These are phyloP conservation scores for Globisporangium barbulae DNA, from an alignment of 352 stramenopile species.

Conservation along the genomic window DNA sequence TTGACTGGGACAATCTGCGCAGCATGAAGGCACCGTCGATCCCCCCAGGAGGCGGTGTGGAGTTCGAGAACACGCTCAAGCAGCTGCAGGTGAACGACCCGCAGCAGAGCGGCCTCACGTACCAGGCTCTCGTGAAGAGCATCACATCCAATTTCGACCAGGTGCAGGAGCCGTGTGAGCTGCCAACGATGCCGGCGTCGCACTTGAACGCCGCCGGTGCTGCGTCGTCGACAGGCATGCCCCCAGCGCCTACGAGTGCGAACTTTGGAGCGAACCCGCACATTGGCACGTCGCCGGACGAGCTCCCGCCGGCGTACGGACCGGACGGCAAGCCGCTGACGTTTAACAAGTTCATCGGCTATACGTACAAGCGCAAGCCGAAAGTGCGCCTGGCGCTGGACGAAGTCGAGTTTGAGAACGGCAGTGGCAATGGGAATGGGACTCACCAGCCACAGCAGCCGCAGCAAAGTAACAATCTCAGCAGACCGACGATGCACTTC, in stretches of 20 bases:
- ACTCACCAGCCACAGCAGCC: not conserved
- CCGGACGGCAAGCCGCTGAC: conserved; percentile 79
- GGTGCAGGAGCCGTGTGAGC: conserved; percentile 82
- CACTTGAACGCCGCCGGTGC: conserved; percentile 6
- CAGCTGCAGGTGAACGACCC: conserved; percentile 75
- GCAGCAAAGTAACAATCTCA: not conserved
- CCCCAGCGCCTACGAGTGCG: conserved; percentile 10
- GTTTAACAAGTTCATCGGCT: conserved; percentile 92
- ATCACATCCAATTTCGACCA: conserved; percentile 96
- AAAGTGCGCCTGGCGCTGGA: conserved; percentile 78
- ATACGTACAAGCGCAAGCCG: conserved; percentile 89
- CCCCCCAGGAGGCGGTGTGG: conserved; percentile 59
- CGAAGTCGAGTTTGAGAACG: conserved; percentile 61
- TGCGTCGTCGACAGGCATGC: conserved; percentile 3
- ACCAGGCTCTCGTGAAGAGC: conserved; percentile 80
- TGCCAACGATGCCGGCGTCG: conserved; percentile 20
- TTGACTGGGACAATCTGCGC: conserved; percentile 89
- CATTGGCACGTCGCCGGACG: conserved; percentile 13
- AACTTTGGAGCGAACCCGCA: conserved; percentile 14
- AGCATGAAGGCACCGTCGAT: conserved; percentile 81
- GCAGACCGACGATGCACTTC: not conserved
- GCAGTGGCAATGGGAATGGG: conserved; percentile 2
- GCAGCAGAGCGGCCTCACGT: conserved; percentile 37
- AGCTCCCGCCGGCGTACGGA: conserved; percentile 42
- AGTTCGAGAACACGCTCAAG: conserved; percentile 89